Evolutionary conservation across 192 early-diverging fungal genomes (phyloP).

Genomic region (Linnemannia schmuckeri): DNA sequence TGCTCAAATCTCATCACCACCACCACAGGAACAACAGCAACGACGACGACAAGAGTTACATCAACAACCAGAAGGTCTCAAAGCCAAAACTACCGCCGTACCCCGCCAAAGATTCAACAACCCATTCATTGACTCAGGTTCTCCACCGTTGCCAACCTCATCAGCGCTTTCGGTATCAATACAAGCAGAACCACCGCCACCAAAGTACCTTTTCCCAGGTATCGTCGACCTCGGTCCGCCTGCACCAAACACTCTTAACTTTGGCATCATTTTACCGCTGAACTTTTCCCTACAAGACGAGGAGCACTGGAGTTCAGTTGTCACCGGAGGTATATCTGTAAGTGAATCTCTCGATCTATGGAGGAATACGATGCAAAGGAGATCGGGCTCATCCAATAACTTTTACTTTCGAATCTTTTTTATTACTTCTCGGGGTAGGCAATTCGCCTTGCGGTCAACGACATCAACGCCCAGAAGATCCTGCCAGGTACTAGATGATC

Average conservation of each 20-base stretch:
- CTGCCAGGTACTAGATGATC: background rate
- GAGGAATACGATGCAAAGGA: background rate
- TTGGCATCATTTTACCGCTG: conserved; percentile 11
- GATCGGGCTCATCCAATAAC: background rate
- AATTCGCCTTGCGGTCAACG: conserved; percentile 11
- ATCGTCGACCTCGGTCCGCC: conserved; percentile 17
- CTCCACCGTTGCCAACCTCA: background rate
- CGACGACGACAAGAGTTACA: background rate
- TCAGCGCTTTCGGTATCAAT: background rate
- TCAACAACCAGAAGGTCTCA: background rate
- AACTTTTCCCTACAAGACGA: background rate
- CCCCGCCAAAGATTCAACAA: no score
- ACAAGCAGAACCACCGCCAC: background rate
- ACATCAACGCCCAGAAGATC: conserved; percentile 16
- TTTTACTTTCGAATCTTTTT: background rate
- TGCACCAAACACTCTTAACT: background rate
- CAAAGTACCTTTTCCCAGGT: conserved; percentile 6
- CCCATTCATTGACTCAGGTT: background rate
- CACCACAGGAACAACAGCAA: background rate
- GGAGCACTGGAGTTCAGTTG: background rate
- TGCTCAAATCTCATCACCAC: background rate
- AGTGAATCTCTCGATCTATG: background rate
- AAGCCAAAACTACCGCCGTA: no score
- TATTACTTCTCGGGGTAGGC: background rate
- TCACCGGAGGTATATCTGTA: conserved; percentile 1